phyloP scores from a whole-genome alignment of 805 yeast species.

The Cyberlindnera misumaiensis region DNA sequence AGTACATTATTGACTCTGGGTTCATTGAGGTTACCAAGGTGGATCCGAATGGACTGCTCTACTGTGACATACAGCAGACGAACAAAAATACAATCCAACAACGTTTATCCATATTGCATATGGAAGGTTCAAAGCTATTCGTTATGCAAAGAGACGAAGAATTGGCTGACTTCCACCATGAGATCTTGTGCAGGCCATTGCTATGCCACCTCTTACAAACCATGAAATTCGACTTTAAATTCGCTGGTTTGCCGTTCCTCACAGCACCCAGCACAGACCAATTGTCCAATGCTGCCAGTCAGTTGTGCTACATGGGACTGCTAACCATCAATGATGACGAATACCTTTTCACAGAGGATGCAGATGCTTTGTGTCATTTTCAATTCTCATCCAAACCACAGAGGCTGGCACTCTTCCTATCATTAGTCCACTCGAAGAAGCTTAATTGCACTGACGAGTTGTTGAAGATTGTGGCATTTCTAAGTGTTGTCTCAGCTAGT shows the following conservation, averaged over 20 bases:
- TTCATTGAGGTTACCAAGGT: not conserved
- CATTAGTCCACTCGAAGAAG: conserved; percentile 1
- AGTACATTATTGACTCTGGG: conserved; percentile 11
- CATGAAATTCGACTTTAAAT: not conserved
- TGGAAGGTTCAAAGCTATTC: conserved; percentile 8
- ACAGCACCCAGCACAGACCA: conserved; percentile 4
- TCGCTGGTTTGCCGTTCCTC: conserved; percentile 4
- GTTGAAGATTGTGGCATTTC: conserved; percentile 1
- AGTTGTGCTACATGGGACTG: conserved; percentile 7
- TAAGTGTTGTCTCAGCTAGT: conserved; percentile 2
- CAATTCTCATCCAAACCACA: conserved; percentile 2
- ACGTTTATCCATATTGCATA: conserved; percentile 2
- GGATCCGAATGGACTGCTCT: conserved; percentile 6
- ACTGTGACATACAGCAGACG: not conserved
- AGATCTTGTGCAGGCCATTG: conserved; percentile 1
- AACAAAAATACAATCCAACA: conserved; percentile 2
- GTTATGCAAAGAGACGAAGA: conserved; percentile 1
- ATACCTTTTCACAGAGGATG: conserved; percentile 3
- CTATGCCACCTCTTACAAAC: conserved; percentile 2
- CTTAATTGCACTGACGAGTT: conserved; percentile 1
- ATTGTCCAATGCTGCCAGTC: not conserved
- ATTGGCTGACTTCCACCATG: conserved; percentile 2
- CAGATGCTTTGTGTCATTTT: not conserved
- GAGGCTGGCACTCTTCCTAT: conserved; percentile 1
- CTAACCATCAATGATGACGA: conserved; percentile 1